Evolutionary conservation across 2,329 filamentous ascomycete genomes (phyloP).

Genomic region (Aureobasidium sp.): DNA sequence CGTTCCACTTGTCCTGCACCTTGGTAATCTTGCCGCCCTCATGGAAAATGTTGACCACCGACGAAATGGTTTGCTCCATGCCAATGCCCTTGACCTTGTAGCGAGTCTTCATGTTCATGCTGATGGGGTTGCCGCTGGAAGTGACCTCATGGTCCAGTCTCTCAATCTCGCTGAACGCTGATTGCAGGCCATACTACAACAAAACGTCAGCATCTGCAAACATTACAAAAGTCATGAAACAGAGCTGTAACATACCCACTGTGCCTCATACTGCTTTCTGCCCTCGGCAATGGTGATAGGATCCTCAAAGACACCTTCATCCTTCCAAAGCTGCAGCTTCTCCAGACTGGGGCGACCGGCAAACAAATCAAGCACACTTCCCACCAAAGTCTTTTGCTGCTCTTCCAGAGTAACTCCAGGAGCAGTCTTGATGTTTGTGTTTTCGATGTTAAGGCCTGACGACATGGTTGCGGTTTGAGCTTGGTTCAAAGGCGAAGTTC

Average conservation of each 20-base stretch:
- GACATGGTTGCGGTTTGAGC: conserved; percentile 25
- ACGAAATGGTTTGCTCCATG: conserved; percentile 43
- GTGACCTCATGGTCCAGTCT: conserved; percentile 48
- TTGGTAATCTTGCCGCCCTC: conserved; percentile 39
- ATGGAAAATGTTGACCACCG: conserved; percentile 41
- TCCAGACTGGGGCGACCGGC: conserved; percentile 50
- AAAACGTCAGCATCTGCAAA: neutral
- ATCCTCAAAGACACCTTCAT: conserved; percentile 50
- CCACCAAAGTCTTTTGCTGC: conserved; percentile 48
- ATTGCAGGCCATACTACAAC: conserved; percentile 47
- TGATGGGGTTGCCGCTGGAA: conserved; percentile 50
- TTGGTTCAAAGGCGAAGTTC: conserved; percentile 3
- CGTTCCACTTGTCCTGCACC: conserved; percentile 50
- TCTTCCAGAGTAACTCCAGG: conserved; percentile 43
- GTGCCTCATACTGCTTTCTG: conserved; percentile 44
- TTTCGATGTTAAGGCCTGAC: conserved; percentile 42
- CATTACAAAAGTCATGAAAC: too few species aligned
- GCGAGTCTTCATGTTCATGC: conserved; percentile 44
- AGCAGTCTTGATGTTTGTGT: conserved; percentile 45
- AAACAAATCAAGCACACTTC: conserved; percentile 55
- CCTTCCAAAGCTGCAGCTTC: conserved; percentile 53
- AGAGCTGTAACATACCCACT: conserved; percentile 32
- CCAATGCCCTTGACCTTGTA: conserved; percentile 48
- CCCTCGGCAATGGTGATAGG: conserved; percentile 51
- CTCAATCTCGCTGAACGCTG: conserved; percentile 51